phyloP scores from a whole-genome alignment of 139 green algal genomes.

The Chlamydomonas schloesseri region DNA sequence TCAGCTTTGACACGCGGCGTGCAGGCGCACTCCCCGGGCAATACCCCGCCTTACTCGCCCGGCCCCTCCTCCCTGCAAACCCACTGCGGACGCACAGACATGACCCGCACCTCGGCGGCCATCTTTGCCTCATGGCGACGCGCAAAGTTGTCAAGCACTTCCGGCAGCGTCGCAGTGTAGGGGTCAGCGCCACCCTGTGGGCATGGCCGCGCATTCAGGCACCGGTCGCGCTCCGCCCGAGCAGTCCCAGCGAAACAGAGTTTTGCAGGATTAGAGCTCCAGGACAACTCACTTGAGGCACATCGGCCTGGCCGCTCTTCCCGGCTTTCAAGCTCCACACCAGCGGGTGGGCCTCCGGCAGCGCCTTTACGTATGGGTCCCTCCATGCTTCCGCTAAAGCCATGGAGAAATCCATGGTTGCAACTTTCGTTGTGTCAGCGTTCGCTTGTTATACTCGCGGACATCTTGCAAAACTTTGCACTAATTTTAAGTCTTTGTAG shows the following conservation, averaged over 20 bases:
- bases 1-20: too few species aligned
- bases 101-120: conserved; percentile 65
- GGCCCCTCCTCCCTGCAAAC: too few species aligned
- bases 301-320: conserved; percentile 29
- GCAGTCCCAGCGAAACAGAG: too few species aligned
- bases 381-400: background rate
- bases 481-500: too few species aligned
- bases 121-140: conserved; percentile 63
- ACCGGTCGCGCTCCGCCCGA: too few species aligned
- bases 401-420: background rate
- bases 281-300: conserved; percentile 33
- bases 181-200: conserved; percentile 19
- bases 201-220: background rate
- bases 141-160: conserved; percentile 59
- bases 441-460: too few species aligned
- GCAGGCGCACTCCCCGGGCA: too few species aligned
- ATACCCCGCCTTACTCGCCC: too few species aligned
- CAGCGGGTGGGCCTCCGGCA: conserved; percentile 54
- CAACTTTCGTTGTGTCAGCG: too few species aligned
- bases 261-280: too few species aligned
- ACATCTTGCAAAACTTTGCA: too few species aligned
- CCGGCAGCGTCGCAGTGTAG: conserved; percentile 16
- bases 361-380: conserved; percentile 50
- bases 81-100: too few species aligned
- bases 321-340: conserved; percentile 59